Evolutionary conservation across 1,139 yeast species (phyloP), one percentile per base, ranked within the genome.

Genomic region (Saccharomyces uvarum): DNA sequence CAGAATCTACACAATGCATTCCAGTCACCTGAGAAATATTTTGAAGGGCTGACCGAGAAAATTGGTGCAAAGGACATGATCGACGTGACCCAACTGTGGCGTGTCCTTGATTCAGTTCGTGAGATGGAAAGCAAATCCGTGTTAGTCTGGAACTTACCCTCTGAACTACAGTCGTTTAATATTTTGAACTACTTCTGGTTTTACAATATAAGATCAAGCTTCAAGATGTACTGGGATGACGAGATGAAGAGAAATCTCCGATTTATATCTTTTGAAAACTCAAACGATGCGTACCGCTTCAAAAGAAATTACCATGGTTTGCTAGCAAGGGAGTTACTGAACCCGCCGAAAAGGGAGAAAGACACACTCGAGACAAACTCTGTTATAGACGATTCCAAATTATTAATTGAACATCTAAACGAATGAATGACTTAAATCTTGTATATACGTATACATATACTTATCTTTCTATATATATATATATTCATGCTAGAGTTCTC

Each of bases 61-160:
- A 26, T 52, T 28, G 32, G 33, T 21, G n/a, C 24, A 26, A 7
- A 14, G n/a, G 29, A 29, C 9, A 24, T 38, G 2, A 9, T n/a
- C 24, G 16, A 14, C 31, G 50, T 29, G 21, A 26, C 11, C 13
- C 38, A 38, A 8, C 41, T 48, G n/a, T 11, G 28, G 42, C 14
- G 48, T 11, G 48, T 59, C 26, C 54, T 51, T 13, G 54, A 51
- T 7, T 51, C 53, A 19, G 44, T 64, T 1, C 47, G 48, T 13
- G 60, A 58, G 7, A 51, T 64, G 2, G 67, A 66, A 55, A 49
- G 51, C 28, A 61, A 60, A 33, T 64, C 68, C 7, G 60, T 61
- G 9, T 47, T 67, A n/a, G 61, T 67, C 7, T 67, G 70, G 70
- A 65, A 67, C 55, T 50, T 66, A 44, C 71, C 70, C 11, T 49